Conservation (phyloP, 805 yeast genomes). For the Candida coleopterorum region DNA sequence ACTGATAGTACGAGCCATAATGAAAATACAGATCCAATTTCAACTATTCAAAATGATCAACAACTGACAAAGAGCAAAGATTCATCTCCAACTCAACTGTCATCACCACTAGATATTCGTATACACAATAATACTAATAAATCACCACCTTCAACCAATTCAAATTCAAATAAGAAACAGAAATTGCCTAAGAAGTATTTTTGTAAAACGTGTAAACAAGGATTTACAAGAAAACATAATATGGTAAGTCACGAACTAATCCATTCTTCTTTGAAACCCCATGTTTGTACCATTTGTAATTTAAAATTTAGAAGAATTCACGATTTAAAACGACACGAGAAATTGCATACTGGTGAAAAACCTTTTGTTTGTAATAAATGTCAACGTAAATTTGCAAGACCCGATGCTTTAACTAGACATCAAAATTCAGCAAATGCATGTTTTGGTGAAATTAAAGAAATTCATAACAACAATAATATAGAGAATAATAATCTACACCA, state of each 20-base stretch:
- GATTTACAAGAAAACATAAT: slow-evolving; percentile 70
- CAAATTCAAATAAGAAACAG: slow-evolving; percentile 1
- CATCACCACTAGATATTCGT: not conserved
- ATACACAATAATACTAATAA: not conserved
- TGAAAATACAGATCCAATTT: too few species aligned
- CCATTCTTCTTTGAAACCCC: slow-evolving; percentile 63
- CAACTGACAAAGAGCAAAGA: too few species aligned
- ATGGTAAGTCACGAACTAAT: slow-evolving; percentile 67
- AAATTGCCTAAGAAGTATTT: slow-evolving; percentile 30
- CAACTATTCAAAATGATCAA: too few species aligned
- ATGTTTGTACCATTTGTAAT: slow-evolving; percentile 55
- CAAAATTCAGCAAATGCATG: slow-evolving; percentile 42
- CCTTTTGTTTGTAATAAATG: slow-evolving; percentile 62
- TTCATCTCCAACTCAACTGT: too few species aligned
- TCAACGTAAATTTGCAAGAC: slow-evolving; percentile 62
- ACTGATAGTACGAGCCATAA: too few species aligned
- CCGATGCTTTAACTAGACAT: slow-evolving; percentile 73
- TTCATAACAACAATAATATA: not conserved
- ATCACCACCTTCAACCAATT: not conserved
- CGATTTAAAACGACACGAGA: slow-evolving; percentile 72
- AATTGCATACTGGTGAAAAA: slow-evolving; percentile 71
- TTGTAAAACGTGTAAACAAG: slow-evolving; percentile 58
- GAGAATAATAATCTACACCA: not conserved
- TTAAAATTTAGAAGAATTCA: slow-evolving; percentile 66
- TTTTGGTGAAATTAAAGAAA: slow-evolving; percentile 10